phyloP scores from a whole-genome alignment of 2,329 filamentous ascomycete genomes.

The Annulohypoxylon truncatum region DNA sequence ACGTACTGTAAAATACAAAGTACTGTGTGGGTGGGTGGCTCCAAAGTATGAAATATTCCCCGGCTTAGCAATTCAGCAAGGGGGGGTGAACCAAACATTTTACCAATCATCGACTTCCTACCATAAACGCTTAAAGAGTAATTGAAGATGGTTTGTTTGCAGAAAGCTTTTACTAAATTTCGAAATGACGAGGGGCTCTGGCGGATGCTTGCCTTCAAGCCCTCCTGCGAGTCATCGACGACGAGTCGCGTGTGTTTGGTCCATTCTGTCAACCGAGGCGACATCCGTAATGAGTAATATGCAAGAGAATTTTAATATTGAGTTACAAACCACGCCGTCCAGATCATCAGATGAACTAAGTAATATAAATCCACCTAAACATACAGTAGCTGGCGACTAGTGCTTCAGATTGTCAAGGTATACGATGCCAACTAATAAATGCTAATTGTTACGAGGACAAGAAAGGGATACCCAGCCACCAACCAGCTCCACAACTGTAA shows the following conservation, averaged over 20 bases:
- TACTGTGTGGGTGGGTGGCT: conserved; percentile 17
- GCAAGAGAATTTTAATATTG: conserved; percentile 12
- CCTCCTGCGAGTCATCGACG: conserved; percentile 6
- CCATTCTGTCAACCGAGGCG: conserved; percentile 18
- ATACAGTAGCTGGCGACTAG: conserved; percentile 15
- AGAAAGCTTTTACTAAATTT: conserved; percentile 1
- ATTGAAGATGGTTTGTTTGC: not conserved
- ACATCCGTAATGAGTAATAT: conserved; percentile 32
- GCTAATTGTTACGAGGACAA: conserved; percentile 1
- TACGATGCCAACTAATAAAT: conserved; percentile 8
- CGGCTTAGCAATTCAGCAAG: conserved; percentile 6
- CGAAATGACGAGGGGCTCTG: conserved; percentile 7
- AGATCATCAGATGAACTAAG: conserved; percentile 10
- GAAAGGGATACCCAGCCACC: conserved; percentile 15
- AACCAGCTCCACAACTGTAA: conserved; percentile 12
- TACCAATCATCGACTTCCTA: conserved; percentile 2
- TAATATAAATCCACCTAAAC: conserved; percentile 8
- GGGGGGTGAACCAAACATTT: conserved; percentile 6
- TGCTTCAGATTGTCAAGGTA: conserved; percentile 18
- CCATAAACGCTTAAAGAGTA: not conserved
- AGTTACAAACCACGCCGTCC: conserved; percentile 6
- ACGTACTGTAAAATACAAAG: conserved; percentile 3
- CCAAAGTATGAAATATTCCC: conserved; percentile 22
- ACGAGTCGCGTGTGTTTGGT: conserved; percentile 1
- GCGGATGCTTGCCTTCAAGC: conserved; percentile 2